Percentiles rank a stretch among this genome's conserved stretches.
Conservation (phyloP, 768 basidiomycete genomes). For the Naganishia friedmannii region DNA sequence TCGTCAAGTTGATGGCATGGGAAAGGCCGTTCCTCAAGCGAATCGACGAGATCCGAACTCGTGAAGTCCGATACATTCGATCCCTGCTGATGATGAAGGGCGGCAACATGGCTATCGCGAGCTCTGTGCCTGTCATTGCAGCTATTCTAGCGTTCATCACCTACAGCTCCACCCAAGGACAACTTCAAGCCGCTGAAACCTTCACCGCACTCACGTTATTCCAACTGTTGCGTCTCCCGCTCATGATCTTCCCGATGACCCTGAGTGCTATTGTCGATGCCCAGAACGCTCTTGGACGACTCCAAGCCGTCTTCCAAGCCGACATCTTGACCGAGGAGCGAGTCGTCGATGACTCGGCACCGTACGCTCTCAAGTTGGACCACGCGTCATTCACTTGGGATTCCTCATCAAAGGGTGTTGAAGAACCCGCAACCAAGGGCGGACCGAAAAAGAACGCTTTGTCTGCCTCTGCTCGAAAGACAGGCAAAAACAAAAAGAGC, state of each 20-base stretch:
- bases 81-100: slow-evolving; percentile 42
- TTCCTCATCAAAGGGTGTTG: slow-evolving; percentile 57
- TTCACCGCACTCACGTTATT: slow-evolving; percentile 85
- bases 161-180: slow-evolving; percentile 59
- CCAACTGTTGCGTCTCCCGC: slow-evolving; percentile 73
- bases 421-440: slow-evolving; percentile 35
- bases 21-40: slow-evolving; percentile 74
- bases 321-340: slow-evolving; percentile 67
- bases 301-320: slow-evolving; percentile 77
- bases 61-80: slow-evolving; percentile 65
- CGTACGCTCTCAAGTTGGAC: slow-evolving; percentile 66
- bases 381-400: slow-evolving; percentile 85
- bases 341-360: slow-evolving; percentile 59
- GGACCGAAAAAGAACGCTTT: slow-evolving; percentile 21
- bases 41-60: slow-evolving; percentile 65
- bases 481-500: slow-evolving; percentile 49
- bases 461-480: slow-evolving; percentile 17
- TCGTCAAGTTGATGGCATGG: slow-evolving; percentile 92
- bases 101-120: slow-evolving; percentile 58
- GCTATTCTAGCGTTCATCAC: slow-evolving; percentile 68
- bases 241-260: slow-evolving; percentile 64
- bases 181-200: slow-evolving; percentile 60
- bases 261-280: slow-evolving; percentile 80
- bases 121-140: slow-evolving; percentile 65
- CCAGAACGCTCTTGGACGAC: slow-evolving; percentile 69